Evolutionary conservation across 2,329 filamentous ascomycete species (phyloP).

Genomic region (Hymenoscyphus occultus): DNA sequence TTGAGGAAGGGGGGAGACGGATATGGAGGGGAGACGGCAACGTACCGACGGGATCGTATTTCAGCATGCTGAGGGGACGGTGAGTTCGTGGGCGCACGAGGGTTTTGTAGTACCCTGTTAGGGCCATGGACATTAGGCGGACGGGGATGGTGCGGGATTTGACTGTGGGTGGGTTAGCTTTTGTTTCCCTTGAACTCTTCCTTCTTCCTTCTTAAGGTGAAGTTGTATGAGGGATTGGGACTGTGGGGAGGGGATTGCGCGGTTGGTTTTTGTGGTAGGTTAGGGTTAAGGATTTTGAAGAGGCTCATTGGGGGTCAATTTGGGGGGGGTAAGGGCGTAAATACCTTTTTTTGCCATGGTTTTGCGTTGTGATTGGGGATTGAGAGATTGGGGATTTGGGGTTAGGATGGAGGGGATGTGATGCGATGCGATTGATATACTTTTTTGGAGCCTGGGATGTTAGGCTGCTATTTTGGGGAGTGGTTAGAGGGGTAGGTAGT

Average conservation of each 20-base stretch:
- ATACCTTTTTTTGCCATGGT: conserved; percentile 26
- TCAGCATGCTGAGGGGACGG: conserved; percentile 90
- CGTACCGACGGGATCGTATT: conserved; percentile 92
- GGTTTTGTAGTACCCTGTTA: conserved; percentile 97
- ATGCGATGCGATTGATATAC: neutral
- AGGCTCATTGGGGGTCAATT: neutral
- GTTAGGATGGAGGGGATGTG: neutral
- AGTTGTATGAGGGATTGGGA: too few relatives aligned
- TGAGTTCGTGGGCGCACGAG: conserved; percentile 77
- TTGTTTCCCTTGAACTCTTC: too few relatives aligned
- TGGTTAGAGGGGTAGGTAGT: neutral
- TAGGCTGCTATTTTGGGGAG: neutral
- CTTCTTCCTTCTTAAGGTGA: too few relatives aligned
- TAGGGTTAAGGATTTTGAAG: too few relatives aligned
- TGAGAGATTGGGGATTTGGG: neutral
- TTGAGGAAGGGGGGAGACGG: neutral
- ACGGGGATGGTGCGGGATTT: conserved; percentile 93
- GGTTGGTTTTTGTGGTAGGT: too few relatives aligned
- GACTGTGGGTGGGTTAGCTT: conserved; percentile 18
- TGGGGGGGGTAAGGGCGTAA: neutral
- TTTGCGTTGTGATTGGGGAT: conserved; percentile 12
- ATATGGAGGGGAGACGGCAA: conserved; percentile 1
- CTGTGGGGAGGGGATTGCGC: neutral
- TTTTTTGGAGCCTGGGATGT: neutral
- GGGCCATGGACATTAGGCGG: conserved; percentile 95